phyloP scores from a whole-genome alignment of 305 asterid genomes.

The Fraxinus sp. region DNA sequence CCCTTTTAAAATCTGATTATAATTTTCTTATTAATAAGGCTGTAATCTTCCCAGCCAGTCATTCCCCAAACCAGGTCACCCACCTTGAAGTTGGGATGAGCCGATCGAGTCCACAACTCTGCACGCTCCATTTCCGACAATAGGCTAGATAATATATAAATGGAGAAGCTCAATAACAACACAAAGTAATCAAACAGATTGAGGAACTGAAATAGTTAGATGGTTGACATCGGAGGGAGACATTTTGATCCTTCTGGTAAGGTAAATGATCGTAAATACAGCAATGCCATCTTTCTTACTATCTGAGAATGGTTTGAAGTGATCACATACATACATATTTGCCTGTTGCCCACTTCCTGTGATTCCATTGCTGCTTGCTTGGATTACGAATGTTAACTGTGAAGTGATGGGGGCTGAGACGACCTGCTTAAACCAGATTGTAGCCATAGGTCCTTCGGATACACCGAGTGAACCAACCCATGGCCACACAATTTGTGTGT shows the following conservation, averaged over 20 bases:
- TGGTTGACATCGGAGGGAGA: background rate
- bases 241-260: background rate
- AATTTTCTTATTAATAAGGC: slow-evolving; percentile 24
- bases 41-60: slow-evolving; percentile 67
- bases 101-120: slow-evolving; percentile 47
- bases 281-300: background rate
- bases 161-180: no score
- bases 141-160: background rate
- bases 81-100: slow-evolving; percentile 41
- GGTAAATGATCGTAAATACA: background rate
- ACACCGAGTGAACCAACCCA: no score
- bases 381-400: background rate
- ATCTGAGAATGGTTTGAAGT: no score
- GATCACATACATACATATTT: background rate
- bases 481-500: no score
- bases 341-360: slow-evolving; percentile 40
- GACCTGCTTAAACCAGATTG: background rate
- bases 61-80: slow-evolving; percentile 63
- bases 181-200: no score
- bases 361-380: slow-evolving; percentile 30
- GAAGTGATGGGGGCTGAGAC: background rate
- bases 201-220: no score
- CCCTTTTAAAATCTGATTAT: no score
- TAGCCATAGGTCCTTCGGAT: background rate
- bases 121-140: slow-evolving; percentile 9